Evolutionary conservation across 2,329 filamentous ascomycete genomes (phyloP).

Genomic region (Corynespora cassiicola): DNA sequence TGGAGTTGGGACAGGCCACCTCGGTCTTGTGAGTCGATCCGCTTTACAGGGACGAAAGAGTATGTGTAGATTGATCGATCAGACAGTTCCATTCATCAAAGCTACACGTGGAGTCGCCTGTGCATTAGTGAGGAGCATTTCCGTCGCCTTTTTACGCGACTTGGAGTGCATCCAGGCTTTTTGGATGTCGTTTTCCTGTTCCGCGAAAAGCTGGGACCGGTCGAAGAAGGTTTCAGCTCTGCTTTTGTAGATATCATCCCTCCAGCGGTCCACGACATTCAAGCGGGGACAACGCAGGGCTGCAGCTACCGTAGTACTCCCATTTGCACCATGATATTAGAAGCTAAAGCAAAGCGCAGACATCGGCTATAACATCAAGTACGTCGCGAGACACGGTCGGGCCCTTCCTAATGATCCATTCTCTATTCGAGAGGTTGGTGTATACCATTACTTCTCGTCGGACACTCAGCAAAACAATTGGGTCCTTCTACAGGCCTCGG

Average conservation of each 20-base stretch:
- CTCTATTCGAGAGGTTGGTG: slow-evolving; percentile 15
- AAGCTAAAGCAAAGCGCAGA: slow-evolving; percentile 5
- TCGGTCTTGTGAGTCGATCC: slow-evolving; percentile 5
- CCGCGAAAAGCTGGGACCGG: slow-evolving; percentile 11
- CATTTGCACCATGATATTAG: no score
- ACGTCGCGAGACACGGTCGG: slow-evolving; percentile 16
- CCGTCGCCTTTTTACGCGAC: slow-evolving; percentile 11
- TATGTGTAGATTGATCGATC: slow-evolving; percentile 4
- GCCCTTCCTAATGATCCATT: slow-evolving; percentile 15
- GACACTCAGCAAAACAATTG: slow-evolving; percentile 4
- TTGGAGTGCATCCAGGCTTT: slow-evolving; percentile 16
- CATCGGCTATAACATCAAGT: slow-evolving; percentile 19
- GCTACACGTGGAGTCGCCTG: slow-evolving; percentile 15
- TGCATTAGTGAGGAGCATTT: slow-evolving; percentile 16
- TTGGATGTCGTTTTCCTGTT: slow-evolving; percentile 15
- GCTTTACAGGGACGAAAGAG: neutral
- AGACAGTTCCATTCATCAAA: slow-evolving; percentile 15
- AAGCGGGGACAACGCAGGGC: neutral
- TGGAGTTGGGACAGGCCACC: slow-evolving; percentile 1
- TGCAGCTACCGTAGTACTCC: slow-evolving; percentile 4
- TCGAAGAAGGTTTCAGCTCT: slow-evolving; percentile 15
- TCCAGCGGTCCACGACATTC: neutral
- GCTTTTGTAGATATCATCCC: slow-evolving; percentile 3
- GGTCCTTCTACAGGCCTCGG: slow-evolving; percentile 15
- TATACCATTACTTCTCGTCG: slow-evolving; percentile 11